Percentiles rank a stretch among this genome's conserved stretches.
Evolutionary conservation across 805 yeast species (phyloP).

Genomic region (Danielia oregonensis): DNA sequence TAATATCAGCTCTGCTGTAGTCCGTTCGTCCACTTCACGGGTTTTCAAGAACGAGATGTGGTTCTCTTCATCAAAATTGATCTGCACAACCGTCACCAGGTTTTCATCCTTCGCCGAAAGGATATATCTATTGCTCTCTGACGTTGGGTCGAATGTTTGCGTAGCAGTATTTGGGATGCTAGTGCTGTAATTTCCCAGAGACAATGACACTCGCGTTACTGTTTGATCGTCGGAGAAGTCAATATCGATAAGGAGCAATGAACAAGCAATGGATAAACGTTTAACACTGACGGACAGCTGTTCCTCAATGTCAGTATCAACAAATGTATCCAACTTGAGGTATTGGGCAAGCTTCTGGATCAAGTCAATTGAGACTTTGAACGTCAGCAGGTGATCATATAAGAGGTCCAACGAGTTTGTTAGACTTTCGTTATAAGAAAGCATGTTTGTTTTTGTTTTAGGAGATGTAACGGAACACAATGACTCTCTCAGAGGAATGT

Average conservation of each 20-base stretch:
- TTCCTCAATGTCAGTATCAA: conserved; percentile 32
- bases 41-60: conserved; percentile 18
- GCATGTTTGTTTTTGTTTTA: too few species aligned
- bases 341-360: conserved; percentile 39
- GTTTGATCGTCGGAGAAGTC: conserved; percentile 27
- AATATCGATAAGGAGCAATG: conserved; percentile 36
- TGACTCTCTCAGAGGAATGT: too few species aligned
- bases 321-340: conserved; percentile 38
- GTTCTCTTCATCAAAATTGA: conserved; percentile 12
- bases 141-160: not conserved
- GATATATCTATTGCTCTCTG: not conserved
- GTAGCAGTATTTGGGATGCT: not conserved
- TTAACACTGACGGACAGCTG: conserved; percentile 1
- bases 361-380: conserved; percentile 32
- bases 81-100: conserved; percentile 8
- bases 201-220: conserved; percentile 29
- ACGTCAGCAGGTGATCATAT: conserved; percentile 30
- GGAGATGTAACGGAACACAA: too few species aligned
- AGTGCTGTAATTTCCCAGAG: conserved; percentile 29
- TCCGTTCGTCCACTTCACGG: not conserved
- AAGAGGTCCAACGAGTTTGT: conserved; percentile 16
- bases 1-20: conserved; percentile 28
- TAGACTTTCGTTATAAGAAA: conserved; percentile 7
- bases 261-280: conserved; percentile 41
- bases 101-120: conserved; percentile 1